These are phyloP conservation scores for Lentithecium fluviatile DNA, from an alignment of 495 filamentous ascomycete genomes.

Conservation along the genomic window DNA sequence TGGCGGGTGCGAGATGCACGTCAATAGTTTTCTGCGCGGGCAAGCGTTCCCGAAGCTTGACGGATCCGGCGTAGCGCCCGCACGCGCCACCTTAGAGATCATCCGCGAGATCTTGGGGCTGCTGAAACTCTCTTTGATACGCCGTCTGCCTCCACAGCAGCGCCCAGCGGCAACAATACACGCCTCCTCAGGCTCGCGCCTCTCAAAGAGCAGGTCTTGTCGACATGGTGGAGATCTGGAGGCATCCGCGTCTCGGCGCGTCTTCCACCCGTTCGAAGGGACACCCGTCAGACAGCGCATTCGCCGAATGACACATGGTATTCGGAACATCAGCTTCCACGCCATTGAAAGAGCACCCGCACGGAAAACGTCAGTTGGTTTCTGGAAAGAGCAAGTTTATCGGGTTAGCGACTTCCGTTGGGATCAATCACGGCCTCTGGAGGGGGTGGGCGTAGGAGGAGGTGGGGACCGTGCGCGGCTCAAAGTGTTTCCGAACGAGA, in stretches of 20 bases:
- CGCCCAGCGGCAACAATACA: conserved; percentile 22
- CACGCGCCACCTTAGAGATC: no score
- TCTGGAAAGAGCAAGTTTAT: background rate
- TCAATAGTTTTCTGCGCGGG: no score
- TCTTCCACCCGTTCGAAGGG: background rate
- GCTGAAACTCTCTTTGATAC: conserved; percentile 10
- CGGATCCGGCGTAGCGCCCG: no score
- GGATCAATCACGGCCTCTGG: conserved; percentile 3
- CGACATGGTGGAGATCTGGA: conserved; percentile 3
- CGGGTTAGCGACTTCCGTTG: conserved; percentile 16
- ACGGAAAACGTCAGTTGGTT: conserved; percentile 3
- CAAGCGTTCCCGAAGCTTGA: no score
- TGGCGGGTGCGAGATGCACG: no score
- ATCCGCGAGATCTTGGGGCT: background rate
- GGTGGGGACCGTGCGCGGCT: conserved; percentile 16
- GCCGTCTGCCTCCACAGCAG: conserved; percentile 6
- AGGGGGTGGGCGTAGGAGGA: background rate
- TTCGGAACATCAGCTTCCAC: conserved; percentile 12
- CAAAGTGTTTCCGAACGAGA: conserved; percentile 9
- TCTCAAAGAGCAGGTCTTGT: conserved; percentile 14
- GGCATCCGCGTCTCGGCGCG: conserved; percentile 1
- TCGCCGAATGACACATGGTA: conserved; percentile 1
- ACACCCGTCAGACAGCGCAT: background rate
- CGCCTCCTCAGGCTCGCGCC: background rate
- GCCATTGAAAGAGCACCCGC: background rate